A percentile compares a stretch with the other conserved stretches of the same genome.
Conservation (phyloP, 2,329 filamentous ascomycete species). For the Rhinocladiella similis region DNA sequence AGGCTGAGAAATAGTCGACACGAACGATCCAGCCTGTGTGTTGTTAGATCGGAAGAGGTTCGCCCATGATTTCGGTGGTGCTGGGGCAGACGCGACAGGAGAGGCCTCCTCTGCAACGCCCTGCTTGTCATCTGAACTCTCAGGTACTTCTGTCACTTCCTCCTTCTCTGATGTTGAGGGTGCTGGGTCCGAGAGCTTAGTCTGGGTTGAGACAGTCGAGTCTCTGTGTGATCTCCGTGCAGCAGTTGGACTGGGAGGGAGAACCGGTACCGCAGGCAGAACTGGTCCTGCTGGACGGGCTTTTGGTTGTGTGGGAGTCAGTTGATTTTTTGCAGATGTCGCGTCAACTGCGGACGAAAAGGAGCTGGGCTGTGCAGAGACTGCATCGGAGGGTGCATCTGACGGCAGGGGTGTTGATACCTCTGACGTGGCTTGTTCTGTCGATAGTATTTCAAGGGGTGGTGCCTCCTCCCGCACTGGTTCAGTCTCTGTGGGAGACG, state of each 20-base stretch:
- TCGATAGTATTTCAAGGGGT: slow-evolving; percentile 23
- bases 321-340: slow-evolving; percentile 32
- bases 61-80: slow-evolving; percentile 66
- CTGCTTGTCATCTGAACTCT: slow-evolving; percentile 1
- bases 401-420: slow-evolving; percentile 60
- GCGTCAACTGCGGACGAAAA: slow-evolving; percentile 53
- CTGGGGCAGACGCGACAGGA: slow-evolving; percentile 42
- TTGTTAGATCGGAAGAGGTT: slow-evolving; percentile 62
- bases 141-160: slow-evolving; percentile 7
- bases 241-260: slow-evolving; percentile 39
- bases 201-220: slow-evolving; percentile 36
- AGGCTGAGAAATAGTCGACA: slow-evolving; percentile 26
- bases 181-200: slow-evolving; percentile 33
- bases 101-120: slow-evolving; percentile 34
- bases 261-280: slow-evolving; percentile 53
- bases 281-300: slow-evolving; percentile 37
- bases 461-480: slow-evolving; percentile 21
- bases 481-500: slow-evolving; percentile 27
- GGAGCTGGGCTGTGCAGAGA: slow-evolving; percentile 56
- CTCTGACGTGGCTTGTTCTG: slow-evolving; percentile 34
- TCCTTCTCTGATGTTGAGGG: slow-evolving; percentile 8
- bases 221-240: slow-evolving; percentile 40
- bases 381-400: slow-evolving; percentile 57
- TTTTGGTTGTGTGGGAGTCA: slow-evolving; percentile 30
- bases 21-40: slow-evolving; percentile 33